A percentile compares a stretch with the other conserved stretches of the same genome.
Conservation (phyloP, 2,329 filamentous ascomycete species). For the Bipolaris gigantea region DNA sequence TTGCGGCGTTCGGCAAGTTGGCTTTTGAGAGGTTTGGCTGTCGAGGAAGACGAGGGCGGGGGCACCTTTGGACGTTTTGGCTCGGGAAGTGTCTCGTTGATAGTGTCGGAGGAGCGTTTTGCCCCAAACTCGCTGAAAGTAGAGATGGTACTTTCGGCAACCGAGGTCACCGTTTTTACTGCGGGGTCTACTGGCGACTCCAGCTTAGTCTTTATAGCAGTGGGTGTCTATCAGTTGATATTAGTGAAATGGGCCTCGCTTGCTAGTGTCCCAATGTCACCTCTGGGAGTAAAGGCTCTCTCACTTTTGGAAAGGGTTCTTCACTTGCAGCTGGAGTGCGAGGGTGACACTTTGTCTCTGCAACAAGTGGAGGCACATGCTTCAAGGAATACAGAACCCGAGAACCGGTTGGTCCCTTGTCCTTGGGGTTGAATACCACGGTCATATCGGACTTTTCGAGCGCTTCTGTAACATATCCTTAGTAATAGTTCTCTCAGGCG, state of each 20-base stretch:
- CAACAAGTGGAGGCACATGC: constrained; percentile 13
- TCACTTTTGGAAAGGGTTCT: constrained; percentile 12
- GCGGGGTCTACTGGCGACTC: neutral
- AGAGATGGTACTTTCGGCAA: neutral
- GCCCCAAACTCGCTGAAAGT: neutral
- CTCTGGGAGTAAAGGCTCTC: neutral
- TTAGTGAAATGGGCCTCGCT: neutral
- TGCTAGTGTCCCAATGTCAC: too few species aligned
- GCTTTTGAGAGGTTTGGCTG: constrained; percentile 6
- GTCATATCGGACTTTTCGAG: constrained; percentile 15
- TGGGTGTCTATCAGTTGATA: neutral
- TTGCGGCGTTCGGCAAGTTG: constrained; percentile 25
- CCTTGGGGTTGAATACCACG: constrained; percentile 12
- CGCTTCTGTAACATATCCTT: constrained; percentile 12
- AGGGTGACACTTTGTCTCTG: constrained; percentile 11
- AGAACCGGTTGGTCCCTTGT: constrained; percentile 1
- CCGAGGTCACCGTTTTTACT: neutral
- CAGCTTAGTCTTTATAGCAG: neutral
- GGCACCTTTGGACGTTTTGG: too few species aligned
- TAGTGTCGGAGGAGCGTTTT: too few species aligned
- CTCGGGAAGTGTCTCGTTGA: too few species aligned
- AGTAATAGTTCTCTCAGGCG: neutral
- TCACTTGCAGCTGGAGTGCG: constrained; percentile 7
- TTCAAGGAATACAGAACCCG: constrained; percentile 21
- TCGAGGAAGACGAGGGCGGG: neutral